Percentiles rank a stretch among this genome's conserved stretches.
phyloP scores from a whole-genome alignment of 2,329 filamentous ascomycete species.

The Fusarium sulawesiense region DNA sequence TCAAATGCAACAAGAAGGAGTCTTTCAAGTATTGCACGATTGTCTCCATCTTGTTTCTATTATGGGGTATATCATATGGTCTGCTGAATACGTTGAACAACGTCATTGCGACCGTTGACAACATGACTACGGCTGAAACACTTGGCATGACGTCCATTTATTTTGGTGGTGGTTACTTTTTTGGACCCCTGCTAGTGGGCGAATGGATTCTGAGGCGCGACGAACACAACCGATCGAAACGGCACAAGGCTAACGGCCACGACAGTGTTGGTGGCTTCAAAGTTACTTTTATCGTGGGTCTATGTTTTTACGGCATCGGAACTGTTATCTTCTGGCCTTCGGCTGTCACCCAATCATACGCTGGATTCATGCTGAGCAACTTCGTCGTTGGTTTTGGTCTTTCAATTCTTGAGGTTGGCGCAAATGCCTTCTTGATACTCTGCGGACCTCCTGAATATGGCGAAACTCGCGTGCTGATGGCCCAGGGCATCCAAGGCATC shows the following conservation, averaged over 20 bases:
- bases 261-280: slow-evolving; percentile 75
- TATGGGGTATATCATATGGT: slow-evolving; percentile 93
- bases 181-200: slow-evolving; percentile 76
- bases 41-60: slow-evolving; percentile 84
- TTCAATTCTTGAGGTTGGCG: slow-evolving; percentile 81
- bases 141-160: slow-evolving; percentile 77
- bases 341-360: slow-evolving; percentile 77
- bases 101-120: slow-evolving; percentile 71
- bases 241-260: slow-evolving; percentile 52
- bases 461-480: slow-evolving; percentile 79
- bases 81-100: slow-evolving; percentile 84
- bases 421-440: slow-evolving; percentile 78
- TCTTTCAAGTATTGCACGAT: slow-evolving; percentile 78
- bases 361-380: slow-evolving; percentile 79
- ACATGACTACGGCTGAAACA: slow-evolving; percentile 70
- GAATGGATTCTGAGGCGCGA: slow-evolving; percentile 77
- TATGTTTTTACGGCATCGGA: slow-evolving; percentile 78
- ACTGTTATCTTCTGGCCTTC: slow-evolving; percentile 91
- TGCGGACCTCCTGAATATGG: slow-evolving; percentile 80
- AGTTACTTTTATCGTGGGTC: slow-evolving; percentile 80
- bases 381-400: slow-evolving; percentile 83
- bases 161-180: slow-evolving; percentile 76
- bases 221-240: slow-evolving; percentile 64
- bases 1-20: slow-evolving; percentile 70
- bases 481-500: slow-evolving; percentile 81